Percentiles rank a stretch among this genome's conserved stretches.
Evolutionary conservation across 1,139 yeast genomes (phyloP).

Genomic region (Meyerozyma sp.): DNA sequence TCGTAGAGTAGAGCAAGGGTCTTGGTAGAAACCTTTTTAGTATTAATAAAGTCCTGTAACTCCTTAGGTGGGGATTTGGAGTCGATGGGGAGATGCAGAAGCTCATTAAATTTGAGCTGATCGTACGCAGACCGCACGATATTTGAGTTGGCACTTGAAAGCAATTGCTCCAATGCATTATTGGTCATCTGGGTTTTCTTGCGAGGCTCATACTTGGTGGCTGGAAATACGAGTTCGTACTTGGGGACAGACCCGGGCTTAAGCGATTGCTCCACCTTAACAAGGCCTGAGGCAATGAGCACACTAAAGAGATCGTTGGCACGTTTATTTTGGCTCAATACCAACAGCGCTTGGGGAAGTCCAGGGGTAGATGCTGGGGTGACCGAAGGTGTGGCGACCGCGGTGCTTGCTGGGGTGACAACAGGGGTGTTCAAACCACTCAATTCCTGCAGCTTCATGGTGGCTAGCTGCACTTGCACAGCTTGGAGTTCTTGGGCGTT

Average conservation of each 20-base stretch:
- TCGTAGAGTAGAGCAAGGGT: constrained; percentile 43
- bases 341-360: constrained; percentile 2
- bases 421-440: constrained; percentile 9
- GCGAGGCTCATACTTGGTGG: constrained; percentile 19
- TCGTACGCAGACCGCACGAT: constrained; percentile 18
- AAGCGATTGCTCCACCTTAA: constrained; percentile 37
- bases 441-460: constrained; percentile 33
- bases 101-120: constrained; percentile 22
- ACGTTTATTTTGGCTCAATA: constrained; percentile 5
- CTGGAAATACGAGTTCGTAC: constrained; percentile 35
- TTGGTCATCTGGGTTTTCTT: constrained; percentile 16
- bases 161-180: constrained; percentile 29
- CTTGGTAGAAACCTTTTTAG: constrained; percentile 23
- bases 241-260: constrained; percentile 37
- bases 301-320: constrained; percentile 26
- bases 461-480: constrained; percentile 30
- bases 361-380: constrained; percentile 12
- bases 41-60: constrained; percentile 35
- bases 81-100: constrained; percentile 19
- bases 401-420: constrained; percentile 9
- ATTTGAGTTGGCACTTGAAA: constrained; percentile 11
- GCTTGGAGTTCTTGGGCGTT: constrained; percentile 37
- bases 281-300: constrained; percentile 33
- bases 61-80: constrained; percentile 13
- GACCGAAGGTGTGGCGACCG: constrained; percentile 12